Conservation (phyloP, 805 yeast genomes). For the Cyberlindnera galapagoensis region DNA sequence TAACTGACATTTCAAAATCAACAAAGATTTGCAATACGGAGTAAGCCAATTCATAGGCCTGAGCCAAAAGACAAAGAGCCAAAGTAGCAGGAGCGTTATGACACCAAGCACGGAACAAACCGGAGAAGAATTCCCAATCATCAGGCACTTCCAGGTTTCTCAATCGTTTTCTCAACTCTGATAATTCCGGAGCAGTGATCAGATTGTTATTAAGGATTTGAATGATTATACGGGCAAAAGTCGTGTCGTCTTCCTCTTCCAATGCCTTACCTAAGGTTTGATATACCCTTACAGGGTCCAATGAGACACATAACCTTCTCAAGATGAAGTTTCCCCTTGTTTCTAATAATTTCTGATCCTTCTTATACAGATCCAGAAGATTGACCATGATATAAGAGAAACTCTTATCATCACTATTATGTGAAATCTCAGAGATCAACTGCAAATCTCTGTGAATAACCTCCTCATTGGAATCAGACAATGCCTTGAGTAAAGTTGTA, state of each 20-base stretch:
- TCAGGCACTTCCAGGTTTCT: conserved; percentile 53
- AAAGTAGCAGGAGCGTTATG: conserved; percentile 84
- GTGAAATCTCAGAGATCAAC: conserved; percentile 65
- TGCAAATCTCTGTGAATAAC: conserved; percentile 72
- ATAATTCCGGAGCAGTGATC: conserved; percentile 78
- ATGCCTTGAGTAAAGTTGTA: conserved; percentile 69
- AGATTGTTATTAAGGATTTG: conserved; percentile 84
- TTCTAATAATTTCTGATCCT: conserved; percentile 60
- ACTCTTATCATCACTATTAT: conserved; percentile 65
- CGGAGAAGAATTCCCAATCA: conserved; percentile 65
- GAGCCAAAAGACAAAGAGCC: conserved; percentile 77
- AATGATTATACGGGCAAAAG: conserved; percentile 72
- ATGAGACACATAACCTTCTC: conserved; percentile 72
- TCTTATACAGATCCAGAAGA: conserved; percentile 60
- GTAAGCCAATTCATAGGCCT: conserved; percentile 83
- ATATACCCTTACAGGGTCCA: conserved; percentile 79
- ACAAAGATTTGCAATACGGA: conserved; percentile 75
- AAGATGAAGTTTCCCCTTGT: conserved; percentile 77
- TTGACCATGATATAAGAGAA: conserved; percentile 71
- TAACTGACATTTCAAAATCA: conserved; percentile 74
- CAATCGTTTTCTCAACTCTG: conserved; percentile 60
- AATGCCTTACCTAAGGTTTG: conserved; percentile 73
- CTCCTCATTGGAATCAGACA: conserved; percentile 63
- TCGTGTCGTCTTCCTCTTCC: conserved; percentile 50
- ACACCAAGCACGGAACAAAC: conserved; percentile 86